Conservation (phyloP, 192 early-diverging fungal genomes). For the Coemansia sp. region DNA sequence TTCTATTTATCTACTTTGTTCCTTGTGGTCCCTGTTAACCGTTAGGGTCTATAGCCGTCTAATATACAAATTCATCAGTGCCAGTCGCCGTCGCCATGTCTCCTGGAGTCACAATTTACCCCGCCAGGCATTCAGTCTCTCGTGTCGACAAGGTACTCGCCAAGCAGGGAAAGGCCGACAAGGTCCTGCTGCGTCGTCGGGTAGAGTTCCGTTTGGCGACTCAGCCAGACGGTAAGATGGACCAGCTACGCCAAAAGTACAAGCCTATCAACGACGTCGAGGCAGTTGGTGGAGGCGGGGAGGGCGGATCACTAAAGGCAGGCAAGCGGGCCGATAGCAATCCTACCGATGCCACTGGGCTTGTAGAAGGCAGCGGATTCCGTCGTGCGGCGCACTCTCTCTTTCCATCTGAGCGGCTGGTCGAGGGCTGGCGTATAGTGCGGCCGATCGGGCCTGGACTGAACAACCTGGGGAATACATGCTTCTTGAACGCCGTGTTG, state of each 20-base stretch:
- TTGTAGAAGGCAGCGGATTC: conserved; percentile 68
- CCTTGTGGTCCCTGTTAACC: conserved; percentile 2
- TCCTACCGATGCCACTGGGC: conserved; percentile 21
- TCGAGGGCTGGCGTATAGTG: conserved; percentile 59
- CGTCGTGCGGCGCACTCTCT: conserved; percentile 60
- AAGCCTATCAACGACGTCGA: conserved; percentile 60
- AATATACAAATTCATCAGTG: not conserved
- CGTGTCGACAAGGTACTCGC: conserved; percentile 51
- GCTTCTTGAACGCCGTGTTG: conserved; percentile 80
- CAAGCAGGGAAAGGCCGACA: conserved; percentile 50
- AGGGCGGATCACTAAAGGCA: conserved; percentile 1
- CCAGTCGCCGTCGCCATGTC: conserved; percentile 20
- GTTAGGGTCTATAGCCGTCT: not conserved
- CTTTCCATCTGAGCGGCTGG: conserved; percentile 62
- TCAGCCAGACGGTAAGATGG: conserved; percentile 64
- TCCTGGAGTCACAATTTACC: conserved; percentile 24
- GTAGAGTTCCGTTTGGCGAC: conserved; percentile 65
- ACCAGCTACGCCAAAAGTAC: conserved; percentile 65
- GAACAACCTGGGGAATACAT: conserved; percentile 75
- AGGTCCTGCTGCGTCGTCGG: conserved; percentile 57
- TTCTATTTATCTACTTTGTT: not conserved
- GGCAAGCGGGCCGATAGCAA: conserved; percentile 6
- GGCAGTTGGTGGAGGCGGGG: not conserved
- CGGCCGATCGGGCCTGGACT: conserved; percentile 70
- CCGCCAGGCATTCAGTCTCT: conserved; percentile 12